These are phyloP conservation scores for Aspergillus aculeatinus DNA, from an alignment of 2,329 filamentous ascomycete genomes.

Conservation along the genomic window DNA sequence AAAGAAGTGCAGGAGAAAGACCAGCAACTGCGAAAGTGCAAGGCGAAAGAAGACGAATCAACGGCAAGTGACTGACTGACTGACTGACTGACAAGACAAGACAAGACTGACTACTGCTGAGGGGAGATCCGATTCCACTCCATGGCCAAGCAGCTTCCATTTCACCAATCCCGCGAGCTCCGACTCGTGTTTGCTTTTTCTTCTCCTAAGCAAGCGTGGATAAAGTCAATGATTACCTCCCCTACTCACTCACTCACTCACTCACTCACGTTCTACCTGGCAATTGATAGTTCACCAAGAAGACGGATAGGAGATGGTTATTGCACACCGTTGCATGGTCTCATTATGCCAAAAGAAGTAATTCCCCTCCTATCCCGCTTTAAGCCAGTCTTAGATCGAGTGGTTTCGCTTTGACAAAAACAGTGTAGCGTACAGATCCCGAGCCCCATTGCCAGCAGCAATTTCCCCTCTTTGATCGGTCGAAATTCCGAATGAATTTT, in stretches of 20 bases:
- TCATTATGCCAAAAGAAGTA: not conserved
- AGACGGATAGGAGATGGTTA: not conserved
- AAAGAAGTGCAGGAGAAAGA: slow-evolving; percentile 4
- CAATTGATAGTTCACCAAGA: not conserved
- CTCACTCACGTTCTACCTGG: not conserved
- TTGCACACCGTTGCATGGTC: not conserved
- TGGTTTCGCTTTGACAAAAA: not conserved
- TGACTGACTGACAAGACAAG: not conserved
- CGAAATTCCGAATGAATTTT: not conserved
- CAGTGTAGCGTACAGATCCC: not conserved
- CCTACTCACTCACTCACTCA: not conserved
- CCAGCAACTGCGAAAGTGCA: slow-evolving; percentile 6
- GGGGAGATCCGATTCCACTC: slow-evolving; percentile 9
- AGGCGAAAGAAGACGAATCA: slow-evolving; percentile 1
- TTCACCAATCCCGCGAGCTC: slow-evolving; percentile 12
- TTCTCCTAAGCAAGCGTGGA: not conserved
- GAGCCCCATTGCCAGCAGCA: not conserved
- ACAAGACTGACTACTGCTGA: slow-evolving; percentile 8
- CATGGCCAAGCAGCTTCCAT: slow-evolving; percentile 4
- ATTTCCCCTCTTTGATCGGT: not conserved
- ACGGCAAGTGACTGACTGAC: not conserved
- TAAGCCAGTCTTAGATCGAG: not conserved
- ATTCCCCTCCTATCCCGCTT: not conserved
- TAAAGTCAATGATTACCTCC: not conserved
- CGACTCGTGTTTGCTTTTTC: slow-evolving; percentile 7